A percentile compares a stretch with the other conserved stretches of the same genome.
Evolutionary conservation across 768 basidiomycete genomes (phyloP).

Genomic region (Phallus indusiatus): DNA sequence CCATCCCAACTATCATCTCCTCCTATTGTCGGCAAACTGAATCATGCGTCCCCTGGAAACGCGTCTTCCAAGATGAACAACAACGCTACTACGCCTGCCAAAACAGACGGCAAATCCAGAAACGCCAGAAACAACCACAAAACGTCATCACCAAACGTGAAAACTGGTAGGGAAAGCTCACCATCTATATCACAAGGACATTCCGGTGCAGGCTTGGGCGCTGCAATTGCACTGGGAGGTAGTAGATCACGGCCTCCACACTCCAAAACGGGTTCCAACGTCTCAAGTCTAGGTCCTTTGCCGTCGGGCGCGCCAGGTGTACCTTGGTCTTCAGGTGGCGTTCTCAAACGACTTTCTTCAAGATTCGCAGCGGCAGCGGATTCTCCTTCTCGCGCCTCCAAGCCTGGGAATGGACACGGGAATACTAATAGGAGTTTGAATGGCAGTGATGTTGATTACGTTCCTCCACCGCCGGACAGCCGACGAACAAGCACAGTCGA

Average conservation of each 20-base stretch:
- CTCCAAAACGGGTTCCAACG: conserved; percentile 13
- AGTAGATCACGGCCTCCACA: conserved; percentile 16
- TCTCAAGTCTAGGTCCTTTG: conserved; percentile 4
- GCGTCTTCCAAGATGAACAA: conserved; percentile 5
- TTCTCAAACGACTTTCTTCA: conserved; percentile 3
- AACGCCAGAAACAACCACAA: conserved; percentile 16
- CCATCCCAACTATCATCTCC: conserved; percentile 18
- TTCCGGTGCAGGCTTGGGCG: neutral
- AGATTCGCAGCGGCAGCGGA: neutral
- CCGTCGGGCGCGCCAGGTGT: conserved; percentile 2
- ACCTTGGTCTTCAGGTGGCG: conserved; percentile 11
- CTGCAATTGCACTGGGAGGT: conserved; percentile 18
- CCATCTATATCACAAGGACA: neutral
- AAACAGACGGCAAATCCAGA: conserved; percentile 8
- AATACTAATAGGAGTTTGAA: conserved; percentile 11
- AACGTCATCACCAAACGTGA: conserved; percentile 17
- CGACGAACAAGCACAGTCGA: conserved; percentile 17
- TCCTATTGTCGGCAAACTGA: conserved; percentile 11
- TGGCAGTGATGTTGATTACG: conserved; percentile 17
- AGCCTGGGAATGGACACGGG: conserved; percentile 9
- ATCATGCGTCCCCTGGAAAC: conserved; percentile 12
- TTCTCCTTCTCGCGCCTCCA: conserved; percentile 11
- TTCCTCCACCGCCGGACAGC: conserved; percentile 21
- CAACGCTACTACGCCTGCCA: conserved; percentile 8
- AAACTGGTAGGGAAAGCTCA: neutral